These are phyloP conservation scores for Phytophthora citricola DNA, from an alignment of 352 stramenopile genomes.

Conservation along the genomic window DNA sequence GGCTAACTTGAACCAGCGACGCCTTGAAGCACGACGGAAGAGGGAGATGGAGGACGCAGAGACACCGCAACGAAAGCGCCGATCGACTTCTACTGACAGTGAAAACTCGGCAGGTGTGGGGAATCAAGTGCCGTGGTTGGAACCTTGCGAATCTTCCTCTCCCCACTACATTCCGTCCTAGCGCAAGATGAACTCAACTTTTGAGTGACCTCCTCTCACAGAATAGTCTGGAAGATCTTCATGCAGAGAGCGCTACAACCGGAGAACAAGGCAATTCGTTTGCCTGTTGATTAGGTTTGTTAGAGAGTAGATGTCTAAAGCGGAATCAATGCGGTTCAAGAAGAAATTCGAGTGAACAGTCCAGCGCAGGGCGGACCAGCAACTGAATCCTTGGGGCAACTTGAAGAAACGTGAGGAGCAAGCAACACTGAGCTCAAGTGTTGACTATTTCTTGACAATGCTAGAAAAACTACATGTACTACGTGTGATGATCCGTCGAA, in stretches of 20 bases:
- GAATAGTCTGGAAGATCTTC: conserved; percentile 30
- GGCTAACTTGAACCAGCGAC: conserved; percentile 64
- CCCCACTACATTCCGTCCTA: conserved; percentile 31
- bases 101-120: not conserved
- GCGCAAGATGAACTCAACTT: conserved; percentile 32
- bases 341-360: too few species aligned
- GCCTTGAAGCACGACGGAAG: conserved; percentile 45
- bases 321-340: too few species aligned
- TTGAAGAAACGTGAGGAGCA: too few species aligned
- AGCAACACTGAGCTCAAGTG: too few species aligned
- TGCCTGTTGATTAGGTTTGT: too few species aligned
- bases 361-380: too few species aligned
- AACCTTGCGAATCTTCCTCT: conserved; percentile 6
- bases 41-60: conserved; percentile 17
- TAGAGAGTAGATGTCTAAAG: too few species aligned
- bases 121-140: not conserved
- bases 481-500: too few species aligned
- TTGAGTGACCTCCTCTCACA: conserved; percentile 29
- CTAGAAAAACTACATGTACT: too few species aligned
- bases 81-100: conserved; percentile 5
- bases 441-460: too few species aligned
- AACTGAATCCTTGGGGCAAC: too few species aligned
- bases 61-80: conserved; percentile 1
- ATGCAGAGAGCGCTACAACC: not conserved
- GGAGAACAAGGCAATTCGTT: too few species aligned